A percentile compares a stretch with the other conserved stretches of the same genome.
phyloP scores from a whole-genome alignment of 768 basidiomycete genomes.

The Sutorius australiensis region DNA sequence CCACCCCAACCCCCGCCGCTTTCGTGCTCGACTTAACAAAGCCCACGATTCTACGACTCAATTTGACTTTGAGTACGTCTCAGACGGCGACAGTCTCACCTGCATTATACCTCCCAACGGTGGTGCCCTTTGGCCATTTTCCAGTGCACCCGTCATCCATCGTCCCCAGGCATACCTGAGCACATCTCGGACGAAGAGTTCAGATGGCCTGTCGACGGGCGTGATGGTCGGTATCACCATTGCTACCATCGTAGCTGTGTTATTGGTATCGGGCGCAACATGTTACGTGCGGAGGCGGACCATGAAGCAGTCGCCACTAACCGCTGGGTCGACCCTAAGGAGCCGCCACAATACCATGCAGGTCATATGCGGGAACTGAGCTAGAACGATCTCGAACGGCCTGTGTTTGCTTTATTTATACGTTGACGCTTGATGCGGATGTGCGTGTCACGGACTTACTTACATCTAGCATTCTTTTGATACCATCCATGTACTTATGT shows the following conservation, averaged over 20 bases:
- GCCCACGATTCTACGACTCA: slow-evolving; percentile 45
- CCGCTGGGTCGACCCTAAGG: slow-evolving; percentile 17
- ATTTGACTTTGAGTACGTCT: slow-evolving; percentile 46
- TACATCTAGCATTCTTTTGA: too few species aligned
- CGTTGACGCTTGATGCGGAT: not conserved
- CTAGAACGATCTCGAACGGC: not conserved
- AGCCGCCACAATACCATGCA: slow-evolving; percentile 11
- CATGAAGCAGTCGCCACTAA: slow-evolving; percentile 29
- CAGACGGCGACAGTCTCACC: slow-evolving; percentile 54
- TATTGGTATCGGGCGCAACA: slow-evolving; percentile 36
- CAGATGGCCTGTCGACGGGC: slow-evolving; percentile 27
- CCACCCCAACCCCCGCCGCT: slow-evolving; percentile 50
- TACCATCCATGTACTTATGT: too few species aligned
- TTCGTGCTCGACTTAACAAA: slow-evolving; percentile 54
- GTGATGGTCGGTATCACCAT: slow-evolving; percentile 44
- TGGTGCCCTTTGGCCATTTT: slow-evolving; percentile 69
- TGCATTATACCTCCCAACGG: slow-evolving; percentile 66
- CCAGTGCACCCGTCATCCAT: slow-evolving; percentile 2
- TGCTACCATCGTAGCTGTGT: slow-evolving; percentile 47
- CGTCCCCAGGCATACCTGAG: slow-evolving; percentile 9
- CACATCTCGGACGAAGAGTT: not conserved
- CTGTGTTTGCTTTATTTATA: not conserved
- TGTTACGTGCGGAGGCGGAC: slow-evolving; percentile 52
- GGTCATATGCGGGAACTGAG: slow-evolving; percentile 18
- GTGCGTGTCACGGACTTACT: too few species aligned